Base-by-base conservation (phyloP, 139 green algal genomes). In the Chlorella sp. region DNA sequence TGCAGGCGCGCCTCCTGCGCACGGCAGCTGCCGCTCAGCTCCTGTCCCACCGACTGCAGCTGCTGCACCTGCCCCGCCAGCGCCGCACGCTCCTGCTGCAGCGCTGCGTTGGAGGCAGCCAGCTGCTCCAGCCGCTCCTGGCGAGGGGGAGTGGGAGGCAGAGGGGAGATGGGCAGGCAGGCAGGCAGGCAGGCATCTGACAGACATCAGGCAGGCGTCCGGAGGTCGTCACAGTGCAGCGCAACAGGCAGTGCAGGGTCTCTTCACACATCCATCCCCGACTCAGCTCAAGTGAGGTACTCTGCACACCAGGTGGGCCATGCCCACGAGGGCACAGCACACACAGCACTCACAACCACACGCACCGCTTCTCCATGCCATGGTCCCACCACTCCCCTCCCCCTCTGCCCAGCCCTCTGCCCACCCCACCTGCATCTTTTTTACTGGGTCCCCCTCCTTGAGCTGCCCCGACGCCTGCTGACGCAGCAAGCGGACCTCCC, bases 21-120 rank as follows among this genome's bases (percentile, higher is more conserved):
- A 16, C 53, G 37, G 77, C 86, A 90, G 86, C 86, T 90, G 37
- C 37, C 77, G 60, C 86, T 85, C 76, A 90, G 86, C 86, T 90
- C 86, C 76, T 90, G 76, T 11, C 86, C 86, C 26, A 86, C 86
- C 37, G 32, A 53, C 36, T 61, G 61, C 86, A 90, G 86, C 86
- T 90, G 73, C 37, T 85, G 60, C 76, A 90, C 76, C 77, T 90
- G 86, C 57, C 15, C 77, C 57, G 75, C 76, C 76, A 90, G 76
- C 37, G 60, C 36, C 19, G 48, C 60, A 0, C 78, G 77, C 76
- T 90, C 86, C 86, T 85, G 48, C 37, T 57, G 28, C 60, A 86
- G 76, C 34, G 32, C 26, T 14, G 84, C 84, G 12, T 79, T 73
- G 36, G 68, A 4, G 28, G 28, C 84, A 1, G 37, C 84, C 68